phyloP scores from a whole-genome alignment of 2,329 filamentous ascomycete species.

The Fusarium solani-melongenae region DNA sequence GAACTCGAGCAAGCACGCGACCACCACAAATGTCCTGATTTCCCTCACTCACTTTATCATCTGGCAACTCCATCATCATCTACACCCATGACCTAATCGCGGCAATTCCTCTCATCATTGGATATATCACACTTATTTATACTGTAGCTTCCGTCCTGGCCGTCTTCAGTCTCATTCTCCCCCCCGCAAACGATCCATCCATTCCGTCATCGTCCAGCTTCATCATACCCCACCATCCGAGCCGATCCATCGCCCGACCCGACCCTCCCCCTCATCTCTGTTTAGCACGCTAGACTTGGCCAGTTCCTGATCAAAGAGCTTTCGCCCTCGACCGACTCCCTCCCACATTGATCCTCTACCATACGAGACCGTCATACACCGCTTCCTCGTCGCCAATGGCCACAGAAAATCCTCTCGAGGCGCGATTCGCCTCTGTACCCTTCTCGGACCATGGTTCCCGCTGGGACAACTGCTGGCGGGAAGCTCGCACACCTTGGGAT shows the following conservation, averaged over 20 bases:
- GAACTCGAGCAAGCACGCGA: conserved; percentile 29
- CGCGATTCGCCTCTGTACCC: conserved; percentile 49
- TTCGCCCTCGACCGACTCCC: background rate
- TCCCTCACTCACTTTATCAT: background rate
- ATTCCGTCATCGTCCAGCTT: conserved; percentile 37
- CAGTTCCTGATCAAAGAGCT: background rate
- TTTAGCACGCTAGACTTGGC: conserved; percentile 15
- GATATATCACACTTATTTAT: background rate
- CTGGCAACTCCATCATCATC: background rate
- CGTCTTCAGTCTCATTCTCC: background rate
- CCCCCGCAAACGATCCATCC: conserved; percentile 14
- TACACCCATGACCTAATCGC: background rate
- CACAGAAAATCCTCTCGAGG: conserved; percentile 41
- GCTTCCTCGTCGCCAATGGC: conserved; percentile 31
- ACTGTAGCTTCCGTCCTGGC: background rate
- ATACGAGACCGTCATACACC: background rate
- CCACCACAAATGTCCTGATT: conserved; percentile 17
- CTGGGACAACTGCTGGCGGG: conserved; percentile 63
- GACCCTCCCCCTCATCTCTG: conserved; percentile 30
- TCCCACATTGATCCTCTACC: background rate
- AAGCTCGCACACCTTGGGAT: conserved; percentile 65
- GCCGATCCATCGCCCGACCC: conserved; percentile 31
- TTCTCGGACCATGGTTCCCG: conserved; percentile 49
- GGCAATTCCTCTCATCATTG: background rate
- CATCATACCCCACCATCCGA: conserved; percentile 32